Conservation (phyloP, 1,139 yeast genomes). For the Nakaseomyces glabratus region DNA sequence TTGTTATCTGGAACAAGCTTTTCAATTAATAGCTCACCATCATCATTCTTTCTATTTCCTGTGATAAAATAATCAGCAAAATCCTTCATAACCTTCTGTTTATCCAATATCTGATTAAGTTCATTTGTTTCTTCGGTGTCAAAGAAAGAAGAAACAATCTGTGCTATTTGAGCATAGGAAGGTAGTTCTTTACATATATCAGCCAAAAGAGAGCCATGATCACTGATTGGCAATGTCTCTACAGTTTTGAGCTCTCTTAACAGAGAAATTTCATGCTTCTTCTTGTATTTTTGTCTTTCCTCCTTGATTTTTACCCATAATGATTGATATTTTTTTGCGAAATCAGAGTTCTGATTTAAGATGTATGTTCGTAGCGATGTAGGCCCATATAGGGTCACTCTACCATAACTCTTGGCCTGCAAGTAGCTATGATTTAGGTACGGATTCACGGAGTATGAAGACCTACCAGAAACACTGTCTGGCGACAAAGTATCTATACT, state of each 20-base stretch:
- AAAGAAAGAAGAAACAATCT: slow-evolving; percentile 15
- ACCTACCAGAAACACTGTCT: too few relatives aligned
- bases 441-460: slow-evolving; percentile 17
- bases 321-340: slow-evolving; percentile 16
- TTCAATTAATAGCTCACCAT: slow-evolving; percentile 10
- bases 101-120: slow-evolving; percentile 18
- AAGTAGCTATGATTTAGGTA: slow-evolving; percentile 14
- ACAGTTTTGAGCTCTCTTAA: slow-evolving; percentile 9
- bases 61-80: slow-evolving; percentile 16
- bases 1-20: slow-evolving; percentile 14
- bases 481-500: too few relatives aligned
- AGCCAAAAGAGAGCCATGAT: slow-evolving; percentile 10
- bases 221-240: slow-evolving; percentile 5
- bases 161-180: slow-evolving; percentile 13
- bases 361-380: slow-evolving; percentile 22
- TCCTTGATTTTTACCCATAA: slow-evolving; percentile 21
- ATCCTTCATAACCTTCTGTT: slow-evolving; percentile 19
- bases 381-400: slow-evolving; percentile 23
- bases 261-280: slow-evolving; percentile 9
- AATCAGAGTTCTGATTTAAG: slow-evolving; percentile 15
- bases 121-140: slow-evolving; percentile 16
- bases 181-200: slow-evolving; percentile 22
- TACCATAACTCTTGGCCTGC: slow-evolving; percentile 14
- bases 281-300: slow-evolving; percentile 21
- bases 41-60: slow-evolving; percentile 7